Percentiles rank a stretch among this genome's conserved stretches.
Evolutionary conservation across 2,329 filamentous ascomycete species (phyloP).

Genomic region (Colletotrichum sp.): DNA sequence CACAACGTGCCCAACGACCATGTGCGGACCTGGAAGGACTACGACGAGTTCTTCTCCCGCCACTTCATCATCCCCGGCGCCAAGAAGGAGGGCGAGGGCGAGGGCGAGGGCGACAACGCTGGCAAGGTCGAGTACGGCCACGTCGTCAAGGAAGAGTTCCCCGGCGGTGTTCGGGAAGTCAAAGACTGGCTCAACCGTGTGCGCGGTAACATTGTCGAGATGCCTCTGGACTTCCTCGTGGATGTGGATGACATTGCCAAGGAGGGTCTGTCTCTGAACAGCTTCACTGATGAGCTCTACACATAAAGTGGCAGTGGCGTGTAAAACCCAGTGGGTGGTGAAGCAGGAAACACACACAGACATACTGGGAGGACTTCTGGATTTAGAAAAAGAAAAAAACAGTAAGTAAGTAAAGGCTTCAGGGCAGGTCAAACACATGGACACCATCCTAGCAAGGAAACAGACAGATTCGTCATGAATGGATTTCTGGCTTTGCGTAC

Average conservation of each 20-base stretch:
- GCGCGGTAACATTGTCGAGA: slow-evolving; percentile 80
- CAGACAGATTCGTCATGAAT: not conserved
- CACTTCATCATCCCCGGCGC: slow-evolving; percentile 66
- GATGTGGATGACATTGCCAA: slow-evolving; percentile 85
- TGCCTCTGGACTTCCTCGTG: slow-evolving; percentile 87
- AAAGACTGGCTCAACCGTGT: slow-evolving; percentile 73
- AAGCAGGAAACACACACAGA: not conserved
- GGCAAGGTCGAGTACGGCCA: slow-evolving; percentile 83
- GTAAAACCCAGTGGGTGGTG: not conserved
- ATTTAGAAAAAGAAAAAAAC: not conserved
- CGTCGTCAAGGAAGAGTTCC: slow-evolving; percentile 81
- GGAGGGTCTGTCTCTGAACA: slow-evolving; percentile 76
- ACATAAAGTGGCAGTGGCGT: slow-evolving; percentile 44
- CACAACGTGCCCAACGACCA: slow-evolving; percentile 75
- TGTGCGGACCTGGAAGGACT: slow-evolving; percentile 75
- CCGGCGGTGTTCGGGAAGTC: slow-evolving; percentile 73
- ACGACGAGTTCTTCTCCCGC: slow-evolving; percentile 72
- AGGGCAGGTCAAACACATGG: not conserved
- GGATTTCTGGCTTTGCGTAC: not conserved
- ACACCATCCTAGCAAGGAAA: not conserved
- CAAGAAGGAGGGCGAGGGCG: slow-evolving; percentile 36
- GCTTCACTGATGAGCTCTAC: slow-evolving; percentile 75
- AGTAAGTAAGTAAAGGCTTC: not conserved
- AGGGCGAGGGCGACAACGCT: slow-evolving; percentile 35
- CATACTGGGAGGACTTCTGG: not conserved